Percentiles rank a stretch among this genome's conserved stretches.
Conservation (phyloP, 208 protist species). For the Trypanosoma avium region DNA sequence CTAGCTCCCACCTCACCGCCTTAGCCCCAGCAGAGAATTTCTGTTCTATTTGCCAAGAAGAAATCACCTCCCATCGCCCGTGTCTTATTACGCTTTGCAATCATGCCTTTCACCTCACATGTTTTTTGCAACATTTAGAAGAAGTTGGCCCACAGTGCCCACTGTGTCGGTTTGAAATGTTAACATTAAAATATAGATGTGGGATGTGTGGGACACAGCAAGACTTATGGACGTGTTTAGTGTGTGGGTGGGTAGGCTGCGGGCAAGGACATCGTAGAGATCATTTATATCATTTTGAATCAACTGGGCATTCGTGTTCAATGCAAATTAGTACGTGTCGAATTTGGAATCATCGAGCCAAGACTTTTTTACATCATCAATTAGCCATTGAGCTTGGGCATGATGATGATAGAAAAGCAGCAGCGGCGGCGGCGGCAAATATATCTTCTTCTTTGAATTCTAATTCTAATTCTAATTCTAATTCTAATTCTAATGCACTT, state of each 20-base stretch:
- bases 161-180: slow-evolving; percentile 79
- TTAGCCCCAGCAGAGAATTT: slow-evolving; percentile 29
- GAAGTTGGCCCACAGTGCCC: slow-evolving; percentile 56
- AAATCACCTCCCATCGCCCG: slow-evolving; percentile 34
- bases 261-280: slow-evolving; percentile 57
- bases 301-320: slow-evolving; percentile 67
- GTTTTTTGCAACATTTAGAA: slow-evolving; percentile 56
- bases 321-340: slow-evolving; percentile 71
- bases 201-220: slow-evolving; percentile 64
- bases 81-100: slow-evolving; percentile 72
- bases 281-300: slow-evolving; percentile 51
- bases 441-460: too few relatives aligned
- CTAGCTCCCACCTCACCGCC: too few relatives aligned
- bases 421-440: slow-evolving; percentile 17
- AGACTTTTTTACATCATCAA: slow-evolving; percentile 79
- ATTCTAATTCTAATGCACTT: too few relatives aligned
- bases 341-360: slow-evolving; percentile 59
- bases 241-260: slow-evolving; percentile 80
- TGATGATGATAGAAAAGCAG: slow-evolving; percentile 29
- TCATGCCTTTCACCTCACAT: slow-evolving; percentile 71
- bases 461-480: too few relatives aligned
- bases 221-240: slow-evolving; percentile 85
- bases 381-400: slow-evolving; percentile 63
- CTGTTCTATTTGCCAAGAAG: slow-evolving; percentile 77
- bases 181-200: slow-evolving; percentile 69